Evolutionary conservation across 495 filamentous ascomycete species (phyloP).

Genomic region (Friedmanniomyces simplex): DNA sequence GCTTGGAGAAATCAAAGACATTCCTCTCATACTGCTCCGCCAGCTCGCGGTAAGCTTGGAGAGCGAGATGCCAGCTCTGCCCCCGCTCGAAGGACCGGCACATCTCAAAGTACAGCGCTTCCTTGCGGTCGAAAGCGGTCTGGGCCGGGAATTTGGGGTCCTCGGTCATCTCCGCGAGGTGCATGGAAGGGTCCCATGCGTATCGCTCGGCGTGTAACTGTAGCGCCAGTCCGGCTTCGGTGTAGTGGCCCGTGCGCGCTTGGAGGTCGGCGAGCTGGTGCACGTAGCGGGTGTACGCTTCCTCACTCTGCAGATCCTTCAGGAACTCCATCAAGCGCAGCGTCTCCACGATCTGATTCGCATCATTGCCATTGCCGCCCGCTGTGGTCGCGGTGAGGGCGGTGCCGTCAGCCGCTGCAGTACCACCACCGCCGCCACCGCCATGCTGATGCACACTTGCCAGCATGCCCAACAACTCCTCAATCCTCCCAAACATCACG

Average conservation of each 20-base stretch:
- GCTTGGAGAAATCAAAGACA: constrained; percentile 82
- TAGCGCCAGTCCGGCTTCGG: constrained; percentile 84
- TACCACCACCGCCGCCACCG: constrained; percentile 32
- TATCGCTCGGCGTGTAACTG: constrained; percentile 83
- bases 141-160: constrained; percentile 67
- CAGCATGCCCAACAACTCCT: constrained; percentile 83
- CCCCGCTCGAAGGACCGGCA: constrained; percentile 92
- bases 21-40: constrained; percentile 79
- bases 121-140: constrained; percentile 84
- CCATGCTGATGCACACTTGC: constrained; percentile 82
- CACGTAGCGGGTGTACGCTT: constrained; percentile 93
- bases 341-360: constrained; percentile 71
- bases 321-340: constrained; percentile 92
- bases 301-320: constrained; percentile 92
- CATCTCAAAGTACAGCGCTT: constrained; percentile 83
- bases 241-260: constrained; percentile 61
- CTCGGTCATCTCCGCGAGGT: constrained; percentile 57
- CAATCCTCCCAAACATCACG: constrained; percentile 68
- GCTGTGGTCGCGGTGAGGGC: not conserved
- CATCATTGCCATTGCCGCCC: constrained; percentile 23
- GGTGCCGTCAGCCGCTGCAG: too few relatives aligned
- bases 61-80: constrained; percentile 79
- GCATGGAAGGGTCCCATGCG: constrained; percentile 69
- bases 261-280: constrained; percentile 83
- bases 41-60: constrained; percentile 87